phyloP scores from a whole-genome alignment of 345 rosid genomes.

The Brassica carinata region DNA sequence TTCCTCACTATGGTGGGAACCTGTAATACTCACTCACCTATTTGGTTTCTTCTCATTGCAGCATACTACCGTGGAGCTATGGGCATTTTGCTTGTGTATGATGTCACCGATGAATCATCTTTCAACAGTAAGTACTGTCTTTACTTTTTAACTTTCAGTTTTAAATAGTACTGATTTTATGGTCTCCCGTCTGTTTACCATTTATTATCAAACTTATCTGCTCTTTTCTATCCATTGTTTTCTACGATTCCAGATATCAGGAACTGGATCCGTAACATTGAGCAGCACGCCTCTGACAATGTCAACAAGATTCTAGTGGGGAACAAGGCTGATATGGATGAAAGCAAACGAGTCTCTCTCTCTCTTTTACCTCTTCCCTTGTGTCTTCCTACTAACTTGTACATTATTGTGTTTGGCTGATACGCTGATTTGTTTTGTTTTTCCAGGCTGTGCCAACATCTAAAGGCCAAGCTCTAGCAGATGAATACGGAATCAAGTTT shows the following conservation, averaged over 20 bases:
- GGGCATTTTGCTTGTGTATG: constrained; percentile 95
- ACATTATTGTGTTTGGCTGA: constrained; percentile 18
- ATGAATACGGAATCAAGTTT: constrained; percentile 94
- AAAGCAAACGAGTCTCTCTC: constrained; percentile 87
- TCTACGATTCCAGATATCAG: constrained; percentile 61
- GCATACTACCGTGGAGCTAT: constrained; percentile 99
- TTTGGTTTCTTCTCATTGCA: constrained; percentile 45
- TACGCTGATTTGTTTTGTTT: not conserved
- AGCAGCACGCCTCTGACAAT: constrained; percentile 98
- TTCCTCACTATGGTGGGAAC: constrained; percentile 9
- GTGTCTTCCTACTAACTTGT: not conserved
- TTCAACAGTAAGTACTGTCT: constrained; percentile 75
- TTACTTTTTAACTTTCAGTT: not conserved
- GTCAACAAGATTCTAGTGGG: constrained; percentile 98
- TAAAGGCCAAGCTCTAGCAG: constrained; percentile 98
- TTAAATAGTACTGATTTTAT: not conserved
- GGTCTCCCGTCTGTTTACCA: not conserved
- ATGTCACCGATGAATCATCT: constrained; percentile 74
- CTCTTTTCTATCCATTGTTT: constrained; percentile 1
- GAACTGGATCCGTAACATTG: constrained; percentile 99
- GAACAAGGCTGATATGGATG: constrained; percentile 99
- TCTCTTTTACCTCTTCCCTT: constrained; percentile 9
- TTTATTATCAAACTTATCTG: not conserved
- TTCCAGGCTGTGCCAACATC: constrained; percentile 90
- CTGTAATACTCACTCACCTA: not conserved